Conservation (phyloP, 176 grass and related monocot genomes). For the Eleusine indica region DNA sequence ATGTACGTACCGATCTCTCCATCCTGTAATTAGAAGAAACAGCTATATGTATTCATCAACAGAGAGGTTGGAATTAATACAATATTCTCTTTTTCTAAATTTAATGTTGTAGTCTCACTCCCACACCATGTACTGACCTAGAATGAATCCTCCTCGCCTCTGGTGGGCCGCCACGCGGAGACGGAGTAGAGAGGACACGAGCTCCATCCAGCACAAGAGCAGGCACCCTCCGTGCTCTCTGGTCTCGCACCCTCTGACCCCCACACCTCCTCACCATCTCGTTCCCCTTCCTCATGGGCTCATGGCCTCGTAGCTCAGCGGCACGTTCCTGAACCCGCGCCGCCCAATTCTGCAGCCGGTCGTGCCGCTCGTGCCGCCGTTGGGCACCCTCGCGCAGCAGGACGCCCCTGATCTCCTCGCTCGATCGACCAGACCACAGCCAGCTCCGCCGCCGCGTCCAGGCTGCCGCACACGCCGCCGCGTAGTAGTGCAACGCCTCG, state of each 20-base stretch:
- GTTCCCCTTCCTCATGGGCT: background rate
- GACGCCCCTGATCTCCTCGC: slow-evolving; percentile 43
- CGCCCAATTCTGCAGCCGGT: slow-evolving; percentile 38
- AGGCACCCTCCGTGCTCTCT: background rate
- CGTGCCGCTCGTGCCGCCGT: slow-evolving; percentile 40
- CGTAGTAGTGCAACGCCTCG: background rate
- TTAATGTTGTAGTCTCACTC: too few species aligned
- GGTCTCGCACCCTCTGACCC: background rate
- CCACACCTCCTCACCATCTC: background rate
- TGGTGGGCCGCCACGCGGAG: background rate
- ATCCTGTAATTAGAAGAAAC: too few species aligned
- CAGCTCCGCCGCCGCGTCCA: background rate
- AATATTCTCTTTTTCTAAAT: too few species aligned
- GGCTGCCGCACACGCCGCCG: slow-evolving; percentile 24
- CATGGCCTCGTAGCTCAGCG: background rate
- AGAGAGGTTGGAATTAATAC: too few species aligned
- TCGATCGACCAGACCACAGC: background rate
- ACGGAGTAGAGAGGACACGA: background rate
- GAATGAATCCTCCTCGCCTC: too few species aligned
- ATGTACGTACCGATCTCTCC: too few species aligned
- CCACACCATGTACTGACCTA: too few species aligned
- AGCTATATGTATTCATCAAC: too few species aligned
- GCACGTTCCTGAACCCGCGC: background rate
- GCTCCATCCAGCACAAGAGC: background rate
- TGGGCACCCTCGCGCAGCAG: slow-evolving; percentile 33